phyloP scores from a whole-genome alignment of 345 rosid genomes.

The Mercurialis annua region DNA sequence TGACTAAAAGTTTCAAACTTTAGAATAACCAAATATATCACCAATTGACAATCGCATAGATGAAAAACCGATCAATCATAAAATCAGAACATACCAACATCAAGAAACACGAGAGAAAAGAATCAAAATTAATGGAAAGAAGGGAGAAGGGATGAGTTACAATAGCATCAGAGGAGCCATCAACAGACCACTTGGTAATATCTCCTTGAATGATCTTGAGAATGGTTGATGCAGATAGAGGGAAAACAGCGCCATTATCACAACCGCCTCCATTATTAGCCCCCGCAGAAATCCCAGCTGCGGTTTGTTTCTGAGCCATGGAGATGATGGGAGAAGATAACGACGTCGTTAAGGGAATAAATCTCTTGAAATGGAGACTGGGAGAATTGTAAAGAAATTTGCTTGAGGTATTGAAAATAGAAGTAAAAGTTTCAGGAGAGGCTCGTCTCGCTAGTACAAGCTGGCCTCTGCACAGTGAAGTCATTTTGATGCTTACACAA shows the following conservation, averaged over 20 bases:
- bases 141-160: conserved; percentile 28
- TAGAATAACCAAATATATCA: neutral
- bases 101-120: neutral
- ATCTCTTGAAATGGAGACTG: neutral
- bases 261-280: conserved; percentile 1
- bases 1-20: neutral
- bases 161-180: conserved; percentile 77
- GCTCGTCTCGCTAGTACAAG: neutral
- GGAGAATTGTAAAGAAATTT: neutral
- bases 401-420: neutral
- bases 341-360: neutral
- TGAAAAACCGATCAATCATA: neutral
- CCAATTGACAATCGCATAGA: neutral
- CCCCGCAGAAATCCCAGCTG: neutral
- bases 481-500: neutral
- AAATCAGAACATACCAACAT: neutral
- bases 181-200: conserved; percentile 75
- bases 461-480: neutral
- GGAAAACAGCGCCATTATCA: conserved; percentile 4
- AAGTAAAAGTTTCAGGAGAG: neutral
- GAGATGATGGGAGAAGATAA: neutral
- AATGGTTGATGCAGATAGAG: conserved; percentile 42
- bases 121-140: neutral
- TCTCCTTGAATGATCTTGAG: conserved; percentile 75
- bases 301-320: neutral